A percentile compares a stretch with the other conserved stretches of the same genome.
These are phyloP conservation scores for Trichophyton equinum DNA, from an alignment of 2,329 filamentous ascomycete genomes.

Conservation along the genomic window DNA sequence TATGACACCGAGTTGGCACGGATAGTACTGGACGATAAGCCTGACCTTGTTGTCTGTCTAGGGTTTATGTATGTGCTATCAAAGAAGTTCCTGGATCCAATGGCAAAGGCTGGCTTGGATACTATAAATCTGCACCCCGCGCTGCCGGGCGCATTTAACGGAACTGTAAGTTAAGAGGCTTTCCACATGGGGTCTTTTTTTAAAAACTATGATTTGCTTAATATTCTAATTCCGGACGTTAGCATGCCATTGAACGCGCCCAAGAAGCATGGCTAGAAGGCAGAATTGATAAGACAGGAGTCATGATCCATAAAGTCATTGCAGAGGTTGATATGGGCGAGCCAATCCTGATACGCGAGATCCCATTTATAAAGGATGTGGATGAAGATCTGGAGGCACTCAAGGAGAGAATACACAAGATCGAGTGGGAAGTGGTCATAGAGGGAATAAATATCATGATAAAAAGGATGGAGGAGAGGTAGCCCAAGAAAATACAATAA, in stretches of 20 bases:
- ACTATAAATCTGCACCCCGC: constrained; percentile 78
- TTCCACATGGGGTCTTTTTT: neutral
- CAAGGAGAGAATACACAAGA: constrained; percentile 58
- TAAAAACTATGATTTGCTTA: neutral
- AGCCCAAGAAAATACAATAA: too few relatives aligned
- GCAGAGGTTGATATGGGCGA: constrained; percentile 66
- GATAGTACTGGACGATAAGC: constrained; percentile 51
- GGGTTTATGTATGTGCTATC: constrained; percentile 83
- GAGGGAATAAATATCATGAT: constrained; percentile 45
- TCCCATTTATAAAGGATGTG: constrained; percentile 48
- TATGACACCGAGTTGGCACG: constrained; percentile 67
- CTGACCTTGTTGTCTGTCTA: constrained; percentile 66
- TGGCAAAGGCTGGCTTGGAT: constrained; percentile 48
- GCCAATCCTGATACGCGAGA: constrained; percentile 57
- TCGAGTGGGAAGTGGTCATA: constrained; percentile 69
- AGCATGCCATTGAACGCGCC: constrained; percentile 62
- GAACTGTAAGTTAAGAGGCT: neutral
- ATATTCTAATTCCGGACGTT: neutral
- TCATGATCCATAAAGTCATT: constrained; percentile 83
- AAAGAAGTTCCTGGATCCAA: constrained; percentile 53
- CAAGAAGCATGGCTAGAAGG: constrained; percentile 60
- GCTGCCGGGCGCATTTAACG: constrained; percentile 40
- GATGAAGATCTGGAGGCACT: constrained; percentile 55
- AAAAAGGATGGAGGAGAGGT: constrained; percentile 20
- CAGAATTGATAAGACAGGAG: constrained; percentile 56